Evolutionary conservation across 2,329 filamentous ascomycete genomes (phyloP).

Genomic region (Cercospora sesami): DNA sequence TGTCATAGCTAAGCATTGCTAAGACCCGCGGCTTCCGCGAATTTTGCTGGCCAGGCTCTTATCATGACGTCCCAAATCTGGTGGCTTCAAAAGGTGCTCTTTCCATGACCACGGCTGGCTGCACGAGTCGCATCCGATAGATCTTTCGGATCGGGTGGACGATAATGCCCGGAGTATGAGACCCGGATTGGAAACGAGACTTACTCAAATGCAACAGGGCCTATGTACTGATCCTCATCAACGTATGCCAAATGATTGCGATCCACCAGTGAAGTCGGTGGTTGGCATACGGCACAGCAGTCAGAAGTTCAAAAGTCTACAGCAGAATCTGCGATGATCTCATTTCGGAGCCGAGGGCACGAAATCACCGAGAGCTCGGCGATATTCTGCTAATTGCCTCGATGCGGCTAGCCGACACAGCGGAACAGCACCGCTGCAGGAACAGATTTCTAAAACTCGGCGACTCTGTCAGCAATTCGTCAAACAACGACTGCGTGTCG

Average conservation of each 20-base stretch:
- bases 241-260: no score
- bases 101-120: background rate
- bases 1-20: background rate
- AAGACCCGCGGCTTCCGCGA: background rate
- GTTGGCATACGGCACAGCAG: background rate
- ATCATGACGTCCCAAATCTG: background rate
- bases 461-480: conserved; percentile 2
- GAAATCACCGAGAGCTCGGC: background rate
- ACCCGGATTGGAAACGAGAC: background rate
- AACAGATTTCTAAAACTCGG: background rate
- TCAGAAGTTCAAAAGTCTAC: background rate
- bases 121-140: background rate
- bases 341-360: background rate
- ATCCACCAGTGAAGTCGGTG: background rate
- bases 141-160: background rate
- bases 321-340: background rate
- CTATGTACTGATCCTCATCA: no score
- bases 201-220: background rate
- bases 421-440: background rate
- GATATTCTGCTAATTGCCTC: background rate
- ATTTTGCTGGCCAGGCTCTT: background rate
- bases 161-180: background rate
- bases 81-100: background rate
- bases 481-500: background rate
- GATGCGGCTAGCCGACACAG: background rate